These are phyloP conservation scores for Gracilaria gracilis DNA, from an alignment of 23 red algal genomes.

Conservation along the genomic window DNA sequence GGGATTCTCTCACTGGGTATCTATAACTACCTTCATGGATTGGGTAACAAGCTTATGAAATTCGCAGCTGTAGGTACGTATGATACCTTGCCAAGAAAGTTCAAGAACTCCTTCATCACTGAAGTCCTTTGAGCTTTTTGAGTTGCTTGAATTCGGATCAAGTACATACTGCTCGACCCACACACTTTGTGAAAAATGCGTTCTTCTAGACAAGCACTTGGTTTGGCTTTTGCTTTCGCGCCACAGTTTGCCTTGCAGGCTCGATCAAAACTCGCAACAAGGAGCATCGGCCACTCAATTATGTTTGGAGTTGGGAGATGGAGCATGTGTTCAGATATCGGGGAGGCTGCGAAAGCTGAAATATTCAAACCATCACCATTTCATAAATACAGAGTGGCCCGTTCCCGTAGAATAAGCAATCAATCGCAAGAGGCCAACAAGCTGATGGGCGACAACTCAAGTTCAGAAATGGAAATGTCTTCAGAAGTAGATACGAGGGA, in stretches of 20 bases:
- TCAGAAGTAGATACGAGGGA: not conserved
- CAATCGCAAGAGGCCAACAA: not conserved
- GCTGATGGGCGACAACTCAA: not conserved
- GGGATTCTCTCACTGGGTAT: too few species aligned
- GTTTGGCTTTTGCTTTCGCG: not conserved
- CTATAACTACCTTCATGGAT: too few species aligned
- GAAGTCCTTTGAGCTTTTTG: too few species aligned
- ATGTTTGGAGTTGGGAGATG: not conserved
- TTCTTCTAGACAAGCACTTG: not conserved
- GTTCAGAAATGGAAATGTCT: not conserved
- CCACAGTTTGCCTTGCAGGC: not conserved
- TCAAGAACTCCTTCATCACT: too few species aligned
- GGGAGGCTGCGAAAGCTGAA: not conserved
- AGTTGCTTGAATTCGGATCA: not conserved
- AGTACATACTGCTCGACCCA: not conserved
- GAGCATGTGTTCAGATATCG: not conserved
- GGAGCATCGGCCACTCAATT: not conserved
- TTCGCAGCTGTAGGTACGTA: too few species aligned
- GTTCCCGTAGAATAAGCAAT: not conserved
- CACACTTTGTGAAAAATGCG: not conserved
- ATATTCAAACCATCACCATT: constrained; percentile 23
- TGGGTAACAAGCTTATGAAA: too few species aligned
- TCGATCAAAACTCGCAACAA: not conserved
- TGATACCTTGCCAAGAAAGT: too few species aligned
- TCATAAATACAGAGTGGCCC: constrained; percentile 8